Percentiles rank a stretch among this genome's conserved stretches.
Conservation (phyloP, 768 basidiomycete species). For the button mushroom (Agaricus bisporus) region DNA sequence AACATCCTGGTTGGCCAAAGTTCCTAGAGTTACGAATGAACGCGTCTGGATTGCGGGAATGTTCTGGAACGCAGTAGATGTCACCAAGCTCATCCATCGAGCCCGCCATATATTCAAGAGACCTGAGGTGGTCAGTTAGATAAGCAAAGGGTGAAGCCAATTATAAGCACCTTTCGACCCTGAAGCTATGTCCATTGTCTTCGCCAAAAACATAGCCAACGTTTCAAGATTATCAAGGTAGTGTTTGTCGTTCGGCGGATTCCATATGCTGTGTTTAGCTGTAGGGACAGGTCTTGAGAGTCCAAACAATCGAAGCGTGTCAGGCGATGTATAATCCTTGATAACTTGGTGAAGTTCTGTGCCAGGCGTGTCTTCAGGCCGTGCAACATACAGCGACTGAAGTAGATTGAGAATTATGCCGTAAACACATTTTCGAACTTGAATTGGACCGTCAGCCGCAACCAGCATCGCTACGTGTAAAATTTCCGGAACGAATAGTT, state of each 20-base stretch:
- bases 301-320: constrained; percentile 67
- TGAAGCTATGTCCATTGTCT: constrained; percentile 57
- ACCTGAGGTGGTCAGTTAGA: constrained; percentile 32
- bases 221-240: constrained; percentile 62
- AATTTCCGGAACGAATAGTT: constrained; percentile 80
- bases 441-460: constrained; percentile 64
- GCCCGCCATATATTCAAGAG: constrained; percentile 87
- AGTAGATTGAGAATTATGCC: constrained; percentile 78
- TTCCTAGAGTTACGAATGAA: constrained; percentile 77
- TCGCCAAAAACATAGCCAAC: constrained; percentile 56
- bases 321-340: constrained; percentile 49
- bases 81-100: constrained; percentile 88
- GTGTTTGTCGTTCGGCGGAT: constrained; percentile 47
- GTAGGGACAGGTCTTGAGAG: constrained; percentile 54
- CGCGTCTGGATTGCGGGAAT: constrained; percentile 85
- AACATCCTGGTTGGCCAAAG: constrained; percentile 77
- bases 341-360: constrained; percentile 59
- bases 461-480: constrained; percentile 76
- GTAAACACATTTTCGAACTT: constrained; percentile 76
- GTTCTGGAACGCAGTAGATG: constrained; percentile 85
- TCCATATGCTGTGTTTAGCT: constrained; percentile 61
- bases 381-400: constrained; percentile 63
- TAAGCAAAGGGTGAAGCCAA: not conserved
- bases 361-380: constrained; percentile 53
- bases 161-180: constrained; percentile 57